Base-by-base conservation (phyloP, 768 basidiomycete species). In the Amyloporia xantha region DNA sequence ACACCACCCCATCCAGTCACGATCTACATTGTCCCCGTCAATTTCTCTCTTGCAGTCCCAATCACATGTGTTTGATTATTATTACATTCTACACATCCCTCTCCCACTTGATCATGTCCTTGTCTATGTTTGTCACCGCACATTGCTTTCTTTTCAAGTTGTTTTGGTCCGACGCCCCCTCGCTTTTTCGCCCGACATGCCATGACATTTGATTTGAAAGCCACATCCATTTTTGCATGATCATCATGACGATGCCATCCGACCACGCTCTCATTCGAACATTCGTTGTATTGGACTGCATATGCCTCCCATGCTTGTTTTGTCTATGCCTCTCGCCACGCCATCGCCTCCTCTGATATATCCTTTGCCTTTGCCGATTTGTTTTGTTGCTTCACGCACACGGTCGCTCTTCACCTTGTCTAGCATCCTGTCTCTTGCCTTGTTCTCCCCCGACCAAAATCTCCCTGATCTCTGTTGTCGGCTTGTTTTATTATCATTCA, bases 1-100 rank as follows among this genome's bases (percentile, higher is more conserved):
- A n/a, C n/a, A n/a, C n/a, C n/a, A n/a, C n/a, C n/a, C n/a, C n/a
- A n/a, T n/a, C 43, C 41, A 39, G 36, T 27, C 33, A 44, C 26
- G 25, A 48, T 48, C 48, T 43, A 49, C 30, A 24, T 41, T 44
- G 44, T 49, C 33, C 48, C 49, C 41, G 36, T 27, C 50, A 41
- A 39, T 38, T 19, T 35, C 20, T 30, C 45, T 51, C 49, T 50
- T 55, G 52, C 54, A 55, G 50, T 52, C 51, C 48, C 35, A 48
- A 52, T 49, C 53, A 50, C 57, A 58, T 48, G 52, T 55, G 57
- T 58, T 58, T 58, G 57, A 53, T 55, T 58, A 58, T 55, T 58
- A 58, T 55, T 54, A 54, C 53, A 52, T 48, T 52, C 53, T 43
- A 37, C 44, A 26, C 48, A 54, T 49, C 45, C 37, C 39, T 37